Conservation (phyloP, 164 flowering plant species). For the Kingdonia uniflora region DNA sequence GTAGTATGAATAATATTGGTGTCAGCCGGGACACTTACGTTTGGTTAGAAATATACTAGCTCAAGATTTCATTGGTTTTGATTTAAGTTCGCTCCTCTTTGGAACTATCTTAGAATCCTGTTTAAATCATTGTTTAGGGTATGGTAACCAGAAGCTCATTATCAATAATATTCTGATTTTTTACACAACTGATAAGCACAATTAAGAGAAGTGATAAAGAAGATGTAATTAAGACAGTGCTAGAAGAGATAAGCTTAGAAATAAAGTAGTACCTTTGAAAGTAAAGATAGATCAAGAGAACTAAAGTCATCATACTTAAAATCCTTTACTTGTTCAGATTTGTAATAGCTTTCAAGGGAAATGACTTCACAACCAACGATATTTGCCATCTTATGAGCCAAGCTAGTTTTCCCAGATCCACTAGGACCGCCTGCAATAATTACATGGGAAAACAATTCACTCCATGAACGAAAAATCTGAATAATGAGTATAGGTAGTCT, state of each 20-base stretch:
- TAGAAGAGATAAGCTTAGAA: too few species aligned
- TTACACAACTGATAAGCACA: too few species aligned
- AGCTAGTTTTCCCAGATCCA: conserved; percentile 98
- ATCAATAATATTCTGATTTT: background rate
- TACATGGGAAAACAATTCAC: conserved; percentile 8
- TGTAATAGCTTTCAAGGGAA: conserved; percentile 93
- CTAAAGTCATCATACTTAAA: conserved; percentile 83
- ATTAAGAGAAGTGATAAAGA: too few species aligned
- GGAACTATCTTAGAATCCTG: too few species aligned
- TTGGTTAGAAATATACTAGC: too few species aligned
- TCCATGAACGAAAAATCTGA: background rate
- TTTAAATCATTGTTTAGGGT: too few species aligned
- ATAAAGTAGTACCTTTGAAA: conserved; percentile 49
- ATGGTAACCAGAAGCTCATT: too few species aligned
- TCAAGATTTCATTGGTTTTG: too few species aligned
- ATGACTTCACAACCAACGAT: conserved; percentile 98
- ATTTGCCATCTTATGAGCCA: conserved; percentile 99
- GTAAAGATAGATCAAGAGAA: conserved; percentile 76
- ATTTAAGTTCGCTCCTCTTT: too few species aligned
- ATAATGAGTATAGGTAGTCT: background rate
- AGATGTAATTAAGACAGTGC: too few species aligned
- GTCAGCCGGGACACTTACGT: too few species aligned
- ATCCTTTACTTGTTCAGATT: conserved; percentile 87
- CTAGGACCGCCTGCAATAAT: conserved; percentile 88
- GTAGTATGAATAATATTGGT: too few species aligned